Conservation (phyloP, 2,329 filamentous ascomycete species). For the Ophiosphaerella korrae region DNA sequence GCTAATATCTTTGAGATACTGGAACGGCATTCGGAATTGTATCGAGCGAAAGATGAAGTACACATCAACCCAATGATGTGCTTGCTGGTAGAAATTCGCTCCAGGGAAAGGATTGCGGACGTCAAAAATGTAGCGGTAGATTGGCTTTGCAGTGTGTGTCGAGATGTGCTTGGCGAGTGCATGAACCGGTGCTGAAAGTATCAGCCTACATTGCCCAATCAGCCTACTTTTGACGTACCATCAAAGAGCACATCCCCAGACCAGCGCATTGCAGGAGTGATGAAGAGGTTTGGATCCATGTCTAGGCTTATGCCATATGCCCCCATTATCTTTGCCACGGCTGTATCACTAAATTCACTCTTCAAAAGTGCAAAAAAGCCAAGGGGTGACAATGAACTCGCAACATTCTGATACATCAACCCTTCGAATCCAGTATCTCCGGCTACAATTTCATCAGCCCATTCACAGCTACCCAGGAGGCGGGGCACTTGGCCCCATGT, state of each 20-base stretch:
- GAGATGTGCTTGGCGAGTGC: constrained; percentile 13
- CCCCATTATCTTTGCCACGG: constrained; percentile 22
- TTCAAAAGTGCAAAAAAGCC: constrained; percentile 29
- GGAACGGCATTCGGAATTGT: constrained; percentile 22
- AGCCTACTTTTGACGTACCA: constrained; percentile 20
- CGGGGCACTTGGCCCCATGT: constrained; percentile 27
- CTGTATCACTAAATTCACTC: constrained; percentile 16
- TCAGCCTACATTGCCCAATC: neutral
- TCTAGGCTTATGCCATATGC: constrained; percentile 46
- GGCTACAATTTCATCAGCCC: constrained; percentile 52
- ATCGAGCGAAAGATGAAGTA: constrained; percentile 33
- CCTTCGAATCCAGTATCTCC: constrained; percentile 30
- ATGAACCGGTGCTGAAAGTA: constrained; percentile 20
- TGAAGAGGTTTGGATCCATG: constrained; percentile 45
- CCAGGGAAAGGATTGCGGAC: constrained; percentile 33
- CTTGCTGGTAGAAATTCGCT: constrained; percentile 16
- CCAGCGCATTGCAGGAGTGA: constrained; percentile 46
- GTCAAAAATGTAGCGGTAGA: constrained; percentile 37
- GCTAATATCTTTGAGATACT: constrained; percentile 24
- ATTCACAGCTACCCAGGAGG: constrained; percentile 33
- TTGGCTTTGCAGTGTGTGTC: constrained; percentile 13
- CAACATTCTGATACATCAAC: neutral
- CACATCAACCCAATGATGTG: constrained; percentile 38
- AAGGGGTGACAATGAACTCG: constrained; percentile 13
- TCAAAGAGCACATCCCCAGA: constrained; percentile 53